These are phyloP conservation scores for Brassica juncea DNA, from an alignment of 345 rosid genomes.

Conservation along the genomic window DNA sequence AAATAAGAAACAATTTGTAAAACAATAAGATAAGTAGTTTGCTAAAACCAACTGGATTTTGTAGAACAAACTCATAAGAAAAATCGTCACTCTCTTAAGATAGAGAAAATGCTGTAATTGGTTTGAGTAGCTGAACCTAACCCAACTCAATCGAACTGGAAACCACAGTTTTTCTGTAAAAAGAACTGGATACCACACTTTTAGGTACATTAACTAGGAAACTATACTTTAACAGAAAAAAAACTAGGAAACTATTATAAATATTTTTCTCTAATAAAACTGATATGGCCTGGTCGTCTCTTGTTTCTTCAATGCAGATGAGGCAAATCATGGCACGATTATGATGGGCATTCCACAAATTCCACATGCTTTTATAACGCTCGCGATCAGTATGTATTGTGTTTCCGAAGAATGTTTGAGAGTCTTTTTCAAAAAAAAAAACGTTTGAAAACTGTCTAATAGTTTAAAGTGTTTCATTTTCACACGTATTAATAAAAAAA, in stretches of 20 bases:
- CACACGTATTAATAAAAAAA: not conserved
- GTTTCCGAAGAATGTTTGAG: not conserved
- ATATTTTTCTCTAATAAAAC: not conserved
- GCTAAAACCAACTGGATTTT: not conserved
- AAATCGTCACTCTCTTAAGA: not conserved
- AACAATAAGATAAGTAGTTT: not conserved
- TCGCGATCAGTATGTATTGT: not conserved
- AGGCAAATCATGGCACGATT: constrained; percentile 25
- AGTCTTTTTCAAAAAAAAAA: not conserved
- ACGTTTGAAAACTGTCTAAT: too few relatives aligned
- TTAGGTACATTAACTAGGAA: not conserved
- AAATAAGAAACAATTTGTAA: not conserved
- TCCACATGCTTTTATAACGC: not conserved
- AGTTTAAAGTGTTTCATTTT: not conserved
- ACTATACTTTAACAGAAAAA: too few relatives aligned
- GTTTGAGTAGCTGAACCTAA: not conserved
- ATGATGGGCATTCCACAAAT: constrained; percentile 20
- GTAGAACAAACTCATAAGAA: not conserved
- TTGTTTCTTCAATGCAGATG: not conserved
- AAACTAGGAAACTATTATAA: not conserved
- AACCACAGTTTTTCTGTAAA: not conserved
- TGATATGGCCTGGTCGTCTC: constrained; percentile 4
- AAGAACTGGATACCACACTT: not conserved
- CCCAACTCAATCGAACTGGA: not conserved
- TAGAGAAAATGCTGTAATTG: not conserved